Evolutionary conservation across 2,329 filamentous ascomycete species (phyloP).

Genomic region (Rhinocladiella similis): DNA sequence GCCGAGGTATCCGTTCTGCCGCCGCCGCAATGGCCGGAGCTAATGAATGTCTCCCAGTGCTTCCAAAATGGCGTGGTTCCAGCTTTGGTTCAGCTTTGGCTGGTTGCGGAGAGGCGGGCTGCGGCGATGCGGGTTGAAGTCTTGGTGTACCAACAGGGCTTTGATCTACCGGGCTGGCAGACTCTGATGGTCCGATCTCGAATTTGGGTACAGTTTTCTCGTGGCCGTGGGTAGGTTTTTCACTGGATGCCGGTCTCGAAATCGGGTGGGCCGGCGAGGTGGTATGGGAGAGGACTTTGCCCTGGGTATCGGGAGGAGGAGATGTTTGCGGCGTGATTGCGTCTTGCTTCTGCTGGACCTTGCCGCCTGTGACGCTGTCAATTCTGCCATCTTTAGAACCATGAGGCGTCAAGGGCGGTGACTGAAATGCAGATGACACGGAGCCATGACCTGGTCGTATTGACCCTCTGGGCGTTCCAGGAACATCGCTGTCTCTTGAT

Average conservation of each 20-base stretch:
- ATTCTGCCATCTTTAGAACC: constrained; percentile 62
- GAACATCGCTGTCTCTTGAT: constrained; percentile 61
- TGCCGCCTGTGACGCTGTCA: constrained; percentile 34
- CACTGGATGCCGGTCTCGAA: constrained; percentile 42
- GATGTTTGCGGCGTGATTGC: constrained; percentile 57
- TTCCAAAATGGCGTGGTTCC: constrained; percentile 29
- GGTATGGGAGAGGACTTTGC: constrained; percentile 32
- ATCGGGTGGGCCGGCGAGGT: constrained; percentile 38
- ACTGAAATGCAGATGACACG: constrained; percentile 74
- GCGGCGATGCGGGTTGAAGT: constrained; percentile 47
- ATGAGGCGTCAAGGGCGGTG: constrained; percentile 84
- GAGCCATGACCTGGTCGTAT: constrained; percentile 57
- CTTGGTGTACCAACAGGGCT: constrained; percentile 60
- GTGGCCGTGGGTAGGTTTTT: constrained; percentile 40
- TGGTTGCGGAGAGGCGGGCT: constrained; percentile 37
- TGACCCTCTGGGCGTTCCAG: constrained; percentile 57
- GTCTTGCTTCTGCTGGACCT: constrained; percentile 34
- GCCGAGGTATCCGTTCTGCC: constrained; percentile 44
- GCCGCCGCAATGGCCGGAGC: constrained; percentile 30
- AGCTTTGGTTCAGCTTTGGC: constrained; percentile 18
- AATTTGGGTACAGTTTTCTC: constrained; percentile 55
- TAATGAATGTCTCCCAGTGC: constrained; percentile 27
- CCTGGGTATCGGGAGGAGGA: constrained; percentile 45
- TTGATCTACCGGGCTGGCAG: constrained; percentile 57
- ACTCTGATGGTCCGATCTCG: constrained; percentile 56